Evolutionary conservation across 305 asterid genomes (phyloP), one percentile per base, ranked within the genome.

Genomic region (Fraxinus baroniana): DNA sequence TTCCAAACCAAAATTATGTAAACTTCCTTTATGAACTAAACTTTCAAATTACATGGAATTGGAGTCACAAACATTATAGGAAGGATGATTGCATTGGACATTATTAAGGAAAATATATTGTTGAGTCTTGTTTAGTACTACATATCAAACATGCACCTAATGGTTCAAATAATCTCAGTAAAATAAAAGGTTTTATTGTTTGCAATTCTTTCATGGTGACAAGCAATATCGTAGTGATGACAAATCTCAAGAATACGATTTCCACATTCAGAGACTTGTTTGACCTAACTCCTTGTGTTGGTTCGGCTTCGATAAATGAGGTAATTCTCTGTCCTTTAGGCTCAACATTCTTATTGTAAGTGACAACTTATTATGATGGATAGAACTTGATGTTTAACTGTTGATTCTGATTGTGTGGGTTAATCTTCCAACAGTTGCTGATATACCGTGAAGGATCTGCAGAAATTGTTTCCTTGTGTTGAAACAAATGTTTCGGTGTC

Each of bases 201-300:
- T 77, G 88, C 39, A 91, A 88, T 55, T 83, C 94, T 3, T 39
- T 80, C 26, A 84, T 84, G 46, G 93, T 78, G 36, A 92, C 92
- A 12, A 86, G 88, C 46, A 90, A 88, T 82, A 87, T 89, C 71
- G 86, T 78, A n/a, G 83, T 84, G 81, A 89, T 86, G 93, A 87
- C 87, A 3, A 94, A 90, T 76, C 89, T 94, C 55, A 86, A 86
- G 86, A 91, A 82, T 90, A 91, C 94, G 86, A 84, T 93, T 82
- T 85, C 92, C 9, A 88, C 86, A 86, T 89, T 94, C 60, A 87
- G 98, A 79, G 97, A 94, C 92, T 88, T 93, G 83, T 91, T 95
- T 2, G 98, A 93, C 83, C 85, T 92, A 64, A 78, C 93, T 81
- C 98, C 99, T 66, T 90, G 93, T 22, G 70, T 36, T 22, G 91